Base-by-base conservation (phyloP, 2,329 filamentous ascomycete genomes). In the Fusarium austroafricanum region DNA sequence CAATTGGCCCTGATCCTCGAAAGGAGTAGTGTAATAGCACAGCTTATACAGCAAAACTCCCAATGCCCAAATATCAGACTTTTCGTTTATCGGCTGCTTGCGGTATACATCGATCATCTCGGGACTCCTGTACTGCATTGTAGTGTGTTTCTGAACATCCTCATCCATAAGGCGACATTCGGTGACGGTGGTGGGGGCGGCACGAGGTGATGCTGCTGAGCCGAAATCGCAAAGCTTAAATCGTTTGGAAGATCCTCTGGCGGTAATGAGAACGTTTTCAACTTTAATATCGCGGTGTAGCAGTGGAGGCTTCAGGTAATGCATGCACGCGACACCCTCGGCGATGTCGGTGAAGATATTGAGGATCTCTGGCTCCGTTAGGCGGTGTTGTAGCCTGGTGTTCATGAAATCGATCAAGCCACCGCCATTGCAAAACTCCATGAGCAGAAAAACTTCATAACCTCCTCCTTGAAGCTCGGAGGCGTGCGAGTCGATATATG, bases 331-430 rank as follows among this genome's bases (percentile, higher is more conserved):
- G 43, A 99, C 94, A 37, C 96, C 96, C 81, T 98, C 95, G 46
- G 94, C 92, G 55, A 97, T 93, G 78, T 99, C 96, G 51, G 91
- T 91, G 81, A 99, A 98, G 80, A 99, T 98, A 83, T 94, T 92
- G 73, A 99, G 83, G 72, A 99, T 97, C 83, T 99, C 96, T 49
- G 96, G 95, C 82, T 99, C 96, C 35, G 95, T 99, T 79, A 99
- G 85, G 50, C 96, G 92, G 79, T 99, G 94, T 81, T 99, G 96
- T 74, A 99, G 83, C 53, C 96, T 89, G 35, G 96, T 99, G 81
- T 99, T 99, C 96, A 99, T 99, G 79, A 98, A 99, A 82, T 99
- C 96, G 78, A 99, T 99, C 77, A 99, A 82, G 35, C 96, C 95
- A 68, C 96, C 96, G 50, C 96, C 96, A 75, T 92, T 89, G 82